Evolutionary conservation across 768 basidiomycete species (phyloP).

Genomic region (Boletus insuetus): DNA sequence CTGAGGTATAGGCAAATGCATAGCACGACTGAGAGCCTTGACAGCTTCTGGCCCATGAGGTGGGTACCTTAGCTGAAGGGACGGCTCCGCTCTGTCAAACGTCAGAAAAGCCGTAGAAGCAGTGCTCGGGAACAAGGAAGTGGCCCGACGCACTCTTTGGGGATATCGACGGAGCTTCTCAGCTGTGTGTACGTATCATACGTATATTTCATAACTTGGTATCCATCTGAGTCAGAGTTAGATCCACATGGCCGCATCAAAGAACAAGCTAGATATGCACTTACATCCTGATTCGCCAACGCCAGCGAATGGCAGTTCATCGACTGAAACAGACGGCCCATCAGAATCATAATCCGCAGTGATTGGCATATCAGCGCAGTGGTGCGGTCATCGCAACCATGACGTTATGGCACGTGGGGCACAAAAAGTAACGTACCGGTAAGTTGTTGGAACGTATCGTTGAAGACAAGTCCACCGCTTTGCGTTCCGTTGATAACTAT

Average conservation of each 20-base stretch:
- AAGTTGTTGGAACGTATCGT: constrained; percentile 59
- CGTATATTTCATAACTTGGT: constrained; percentile 49
- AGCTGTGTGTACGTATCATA: constrained; percentile 55
- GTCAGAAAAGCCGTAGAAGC: not conserved
- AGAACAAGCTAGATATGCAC: constrained; percentile 17
- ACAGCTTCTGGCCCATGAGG: constrained; percentile 21
- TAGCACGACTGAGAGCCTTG: constrained; percentile 7
- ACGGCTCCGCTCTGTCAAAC: constrained; percentile 19
- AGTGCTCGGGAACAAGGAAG: constrained; percentile 1
- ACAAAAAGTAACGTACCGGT: constrained; percentile 33
- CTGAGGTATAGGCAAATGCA: constrained; percentile 12
- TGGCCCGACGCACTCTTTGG: constrained; percentile 43
- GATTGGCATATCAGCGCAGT: not conserved
- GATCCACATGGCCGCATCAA: not conserved
- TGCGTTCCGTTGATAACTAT: constrained; percentile 55
- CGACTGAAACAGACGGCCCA: constrained; percentile 17
- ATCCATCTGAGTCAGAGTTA: constrained; percentile 43
- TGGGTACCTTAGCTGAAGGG: constrained; percentile 23
- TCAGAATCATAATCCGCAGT: not conserved
- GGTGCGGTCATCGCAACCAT: constrained; percentile 9
- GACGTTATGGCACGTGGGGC: constrained; percentile 6
- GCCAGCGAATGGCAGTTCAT: constrained; percentile 50
- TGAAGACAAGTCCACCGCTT: constrained; percentile 56
- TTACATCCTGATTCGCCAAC: constrained; percentile 65
- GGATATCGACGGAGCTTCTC: constrained; percentile 52